Conservation (phyloP, 2,329 filamentous ascomycete species). For the Xylariales sp. region DNA sequence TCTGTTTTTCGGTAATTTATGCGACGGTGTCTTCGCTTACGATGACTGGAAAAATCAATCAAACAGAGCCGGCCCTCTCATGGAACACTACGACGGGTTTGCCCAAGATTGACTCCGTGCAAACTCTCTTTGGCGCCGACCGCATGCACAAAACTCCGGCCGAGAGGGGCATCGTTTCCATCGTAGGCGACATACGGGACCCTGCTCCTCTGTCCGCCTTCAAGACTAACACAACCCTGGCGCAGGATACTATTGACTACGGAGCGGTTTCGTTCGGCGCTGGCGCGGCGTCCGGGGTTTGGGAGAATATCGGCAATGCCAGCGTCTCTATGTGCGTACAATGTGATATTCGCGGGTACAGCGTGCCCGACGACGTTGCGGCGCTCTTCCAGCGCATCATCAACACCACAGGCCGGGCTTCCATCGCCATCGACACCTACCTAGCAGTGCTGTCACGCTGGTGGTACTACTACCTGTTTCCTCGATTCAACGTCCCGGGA, state of each 20-base stretch:
- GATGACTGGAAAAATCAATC: slow-evolving; percentile 9
- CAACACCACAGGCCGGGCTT: slow-evolving; percentile 3
- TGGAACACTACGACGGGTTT: slow-evolving; percentile 5
- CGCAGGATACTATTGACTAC: not conserved
- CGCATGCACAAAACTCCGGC: not conserved
- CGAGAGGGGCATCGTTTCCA: slow-evolving; percentile 5
- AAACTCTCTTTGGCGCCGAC: slow-evolving; percentile 2
- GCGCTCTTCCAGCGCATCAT: slow-evolving; percentile 20
- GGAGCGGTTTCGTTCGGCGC: not conserved
- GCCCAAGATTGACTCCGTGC: not conserved
- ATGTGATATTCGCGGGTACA: not conserved
- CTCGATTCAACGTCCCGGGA: slow-evolving; percentile 16
- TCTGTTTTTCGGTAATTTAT: slow-evolving; percentile 2
- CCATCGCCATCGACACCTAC: slow-evolving; percentile 19
- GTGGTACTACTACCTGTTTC: slow-evolving; percentile 20
- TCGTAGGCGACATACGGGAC: not conserved
- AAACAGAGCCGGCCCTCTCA: not conserved
- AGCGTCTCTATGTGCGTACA: not conserved
- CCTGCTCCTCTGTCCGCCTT: not conserved
- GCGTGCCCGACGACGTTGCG: not conserved
- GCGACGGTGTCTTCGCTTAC: slow-evolving; percentile 1
- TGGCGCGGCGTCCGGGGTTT: not conserved
- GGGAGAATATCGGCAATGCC: not conserved
- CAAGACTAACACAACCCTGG: not conserved
- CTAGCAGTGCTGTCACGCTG: slow-evolving; percentile 10